Evolutionary conservation across 2,329 filamentous ascomycete species (phyloP), one percentile per base, ranked within the genome.

Genomic region (Dactylella cylindrospora): DNA sequence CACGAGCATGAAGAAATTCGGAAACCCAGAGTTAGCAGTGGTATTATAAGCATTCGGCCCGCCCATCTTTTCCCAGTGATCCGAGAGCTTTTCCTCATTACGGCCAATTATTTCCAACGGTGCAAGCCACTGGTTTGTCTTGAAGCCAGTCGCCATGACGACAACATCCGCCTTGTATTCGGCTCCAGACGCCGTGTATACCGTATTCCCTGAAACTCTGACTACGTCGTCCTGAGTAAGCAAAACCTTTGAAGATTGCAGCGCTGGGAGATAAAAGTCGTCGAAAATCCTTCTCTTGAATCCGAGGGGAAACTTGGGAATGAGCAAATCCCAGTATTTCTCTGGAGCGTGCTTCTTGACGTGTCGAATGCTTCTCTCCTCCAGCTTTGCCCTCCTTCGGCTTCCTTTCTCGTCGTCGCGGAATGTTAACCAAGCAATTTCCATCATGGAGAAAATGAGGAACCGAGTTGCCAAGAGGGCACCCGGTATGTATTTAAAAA

Each of bases 201-300:
- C 68, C 0, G 72, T 74, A 2, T 72, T 54, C 0, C 72, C 68
- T 1, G 80, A 74, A 9, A 84, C 74, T 9, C 76, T 74, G 0
- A 73, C 73, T 5, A 80, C 71, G 1, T 74, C 73, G 19, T 78
- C 75, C 0, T 79, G 77, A 0, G 78, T 80, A 33, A 83, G 70
- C 33, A 79, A 75, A 15, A 82, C 73, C 45, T 81, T 81, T 0
- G 76, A 71, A 2, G 77, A 71, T 29, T 81, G 74, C 29, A 86
- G 71, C 32, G 75, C 74, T 10, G 73, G 67, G 15, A 82, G 75
- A 73, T 84, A 85, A 1, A 74, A 74, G 2, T 76, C 74, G 57
- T 84, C 81, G 47, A 79, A 79, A 50, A 85, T 78, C 10, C 81
- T 76, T n/a, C 83, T 41, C 36, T 84, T 85, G 72, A 82, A 85